Evolutionary conservation across 2,329 filamentous ascomycete genomes (phyloP).

Genomic region (Colletotrichum sp.): DNA sequence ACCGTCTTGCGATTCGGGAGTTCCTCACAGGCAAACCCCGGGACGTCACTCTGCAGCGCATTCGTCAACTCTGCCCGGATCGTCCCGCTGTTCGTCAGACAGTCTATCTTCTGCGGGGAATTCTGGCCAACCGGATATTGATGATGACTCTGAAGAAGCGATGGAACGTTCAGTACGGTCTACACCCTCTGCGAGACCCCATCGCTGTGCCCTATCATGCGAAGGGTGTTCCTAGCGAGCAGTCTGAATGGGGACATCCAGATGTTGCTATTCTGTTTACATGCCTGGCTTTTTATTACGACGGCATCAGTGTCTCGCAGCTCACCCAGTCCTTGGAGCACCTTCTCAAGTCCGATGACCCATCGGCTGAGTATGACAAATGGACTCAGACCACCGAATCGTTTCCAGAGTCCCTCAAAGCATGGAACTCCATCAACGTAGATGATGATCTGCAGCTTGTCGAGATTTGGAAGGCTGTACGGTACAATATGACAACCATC

Average conservation of each 20-base stretch:
- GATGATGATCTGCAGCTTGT: conserved; percentile 58
- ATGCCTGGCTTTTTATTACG: conserved; percentile 71
- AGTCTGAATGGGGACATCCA: conserved; percentile 72
- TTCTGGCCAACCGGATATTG: conserved; percentile 66
- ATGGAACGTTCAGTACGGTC: conserved; percentile 71
- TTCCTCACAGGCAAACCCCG: conserved; percentile 28
- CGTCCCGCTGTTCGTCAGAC: conserved; percentile 32
- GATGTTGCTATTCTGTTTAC: conserved; percentile 71
- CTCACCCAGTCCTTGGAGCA: conserved; percentile 53
- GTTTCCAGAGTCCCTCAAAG: conserved; percentile 50
- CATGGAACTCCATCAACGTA: conserved; percentile 64
- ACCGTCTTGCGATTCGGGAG: conserved; percentile 29
- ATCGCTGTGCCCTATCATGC: conserved; percentile 72
- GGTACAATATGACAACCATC: conserved; percentile 53
- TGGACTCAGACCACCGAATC: conserved; percentile 44
- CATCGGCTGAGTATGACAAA: conserved; percentile 58
- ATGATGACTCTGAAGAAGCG: conserved; percentile 64
- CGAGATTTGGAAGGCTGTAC: conserved; percentile 55
- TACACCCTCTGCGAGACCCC: conserved; percentile 58
- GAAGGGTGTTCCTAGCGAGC: conserved; percentile 66
- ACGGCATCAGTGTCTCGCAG: conserved; percentile 55
- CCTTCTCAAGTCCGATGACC: conserved; percentile 61
- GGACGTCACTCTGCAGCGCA: conserved; percentile 24
- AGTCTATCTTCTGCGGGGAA: conserved; percentile 65
- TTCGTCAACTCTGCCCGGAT: conserved; percentile 34